Evolutionary conservation across 345 rosid species (phyloP).

Genomic region (Bruguiera parviflora): DNA sequence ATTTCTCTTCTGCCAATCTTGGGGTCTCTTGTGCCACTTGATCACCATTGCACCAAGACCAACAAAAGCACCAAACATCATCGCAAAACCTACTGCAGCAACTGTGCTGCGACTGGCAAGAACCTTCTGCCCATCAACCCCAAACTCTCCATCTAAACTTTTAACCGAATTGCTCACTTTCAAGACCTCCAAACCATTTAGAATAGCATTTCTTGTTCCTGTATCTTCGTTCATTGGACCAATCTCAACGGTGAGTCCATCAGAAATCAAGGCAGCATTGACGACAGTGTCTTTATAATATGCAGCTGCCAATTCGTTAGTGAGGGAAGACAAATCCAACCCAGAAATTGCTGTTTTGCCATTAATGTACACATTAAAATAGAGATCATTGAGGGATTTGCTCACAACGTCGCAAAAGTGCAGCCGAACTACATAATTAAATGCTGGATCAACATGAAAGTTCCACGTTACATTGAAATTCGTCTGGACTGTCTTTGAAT

Average conservation of each 20-base stretch:
- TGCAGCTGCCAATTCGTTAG: not conserved
- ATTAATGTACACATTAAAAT: slow-evolving; percentile 9
- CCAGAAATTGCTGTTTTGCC: slow-evolving; percentile 2
- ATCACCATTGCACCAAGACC: slow-evolving; percentile 1
- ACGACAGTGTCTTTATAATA: slow-evolving; percentile 13
- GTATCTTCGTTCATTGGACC: slow-evolving; percentile 8
- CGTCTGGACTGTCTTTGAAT: slow-evolving; percentile 12
- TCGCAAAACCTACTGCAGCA: slow-evolving; percentile 8
- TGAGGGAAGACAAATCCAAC: slow-evolving; percentile 6
- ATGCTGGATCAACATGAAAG: slow-evolving; percentile 22
- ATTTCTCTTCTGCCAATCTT: slow-evolving; percentile 18
- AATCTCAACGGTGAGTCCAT: not conserved
- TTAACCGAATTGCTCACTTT: slow-evolving; percentile 13
- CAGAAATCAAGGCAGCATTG: not conserved
- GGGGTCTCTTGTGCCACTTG: slow-evolving; percentile 16
- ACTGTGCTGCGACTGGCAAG: not conserved
- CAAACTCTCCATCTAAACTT: slow-evolving; percentile 21
- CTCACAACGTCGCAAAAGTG: slow-evolving; percentile 16
- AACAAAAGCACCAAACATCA: slow-evolving; percentile 14
- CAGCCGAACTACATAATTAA: slow-evolving; percentile 21
- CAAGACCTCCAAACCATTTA: slow-evolving; percentile 12
- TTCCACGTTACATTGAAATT: slow-evolving; percentile 26
- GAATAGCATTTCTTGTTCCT: slow-evolving; percentile 2
- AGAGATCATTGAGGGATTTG: slow-evolving; percentile 2
- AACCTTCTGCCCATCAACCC: slow-evolving; percentile 1